phyloP scores from a whole-genome alignment of 129 eudicot species.

The Helichrysum umbraculigerum region DNA sequence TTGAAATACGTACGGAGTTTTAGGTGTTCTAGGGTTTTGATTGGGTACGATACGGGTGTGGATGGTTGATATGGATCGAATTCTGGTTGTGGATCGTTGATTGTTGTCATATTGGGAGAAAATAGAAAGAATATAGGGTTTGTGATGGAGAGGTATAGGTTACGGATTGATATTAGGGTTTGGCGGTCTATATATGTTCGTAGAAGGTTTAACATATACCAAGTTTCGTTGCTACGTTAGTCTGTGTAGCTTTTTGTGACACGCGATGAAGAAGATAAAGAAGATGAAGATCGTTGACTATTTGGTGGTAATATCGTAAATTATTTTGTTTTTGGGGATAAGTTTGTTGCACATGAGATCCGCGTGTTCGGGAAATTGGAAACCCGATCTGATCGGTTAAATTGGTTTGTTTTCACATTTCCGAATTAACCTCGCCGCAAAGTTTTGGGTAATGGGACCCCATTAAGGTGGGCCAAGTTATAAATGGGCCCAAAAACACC shows the following conservation, averaged over 20 bases:
- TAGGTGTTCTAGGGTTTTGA: constrained; percentile 58
- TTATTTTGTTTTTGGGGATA: neutral
- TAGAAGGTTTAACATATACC: constrained; percentile 27
- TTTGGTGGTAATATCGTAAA: neutral
- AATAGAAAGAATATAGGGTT: constrained; percentile 32
- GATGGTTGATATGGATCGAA: constrained; percentile 64
- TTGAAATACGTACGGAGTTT: constrained; percentile 60
- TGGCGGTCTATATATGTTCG: constrained; percentile 42
- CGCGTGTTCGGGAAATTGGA: neutral
- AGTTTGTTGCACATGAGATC: neutral
- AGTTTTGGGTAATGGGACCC: neutral
- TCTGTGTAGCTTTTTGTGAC: no score
- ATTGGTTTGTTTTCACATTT: no score
- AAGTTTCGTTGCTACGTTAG: neutral
- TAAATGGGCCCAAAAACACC: neutral
- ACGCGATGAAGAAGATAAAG: neutral
- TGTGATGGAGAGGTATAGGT: constrained; percentile 32
- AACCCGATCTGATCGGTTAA: no score
- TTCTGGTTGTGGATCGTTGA: constrained; percentile 28
- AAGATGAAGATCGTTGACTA: no score
- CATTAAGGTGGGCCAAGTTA: neutral
- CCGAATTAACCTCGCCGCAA: no score
- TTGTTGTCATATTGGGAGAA: constrained; percentile 32
- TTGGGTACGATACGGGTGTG: constrained; percentile 69
- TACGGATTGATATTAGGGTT: constrained; percentile 37